Evolutionary conservation across 495 filamentous ascomycete species (phyloP).

Genomic region (Penicillium steckii): DNA sequence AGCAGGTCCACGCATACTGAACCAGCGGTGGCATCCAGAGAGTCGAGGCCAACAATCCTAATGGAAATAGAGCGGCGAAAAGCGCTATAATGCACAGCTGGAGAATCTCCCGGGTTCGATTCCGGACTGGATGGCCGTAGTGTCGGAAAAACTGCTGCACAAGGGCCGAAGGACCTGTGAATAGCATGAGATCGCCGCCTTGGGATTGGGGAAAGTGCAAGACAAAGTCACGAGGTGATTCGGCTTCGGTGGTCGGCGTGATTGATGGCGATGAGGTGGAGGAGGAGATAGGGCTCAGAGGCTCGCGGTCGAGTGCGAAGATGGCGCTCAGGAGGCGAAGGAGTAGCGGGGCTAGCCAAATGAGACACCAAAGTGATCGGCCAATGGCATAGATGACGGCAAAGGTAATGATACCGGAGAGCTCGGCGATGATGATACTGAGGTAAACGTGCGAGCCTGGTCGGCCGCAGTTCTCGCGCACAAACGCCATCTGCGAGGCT

Average conservation of each 20-base stretch:
- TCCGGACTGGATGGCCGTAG: too few relatives aligned
- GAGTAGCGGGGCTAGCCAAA: neutral
- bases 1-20: too few relatives aligned
- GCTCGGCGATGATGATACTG: neutral
- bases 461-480: neutral
- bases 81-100: too few relatives aligned
- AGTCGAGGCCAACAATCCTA: too few relatives aligned
- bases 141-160: neutral
- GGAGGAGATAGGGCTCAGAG: neutral
- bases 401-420: neutral
- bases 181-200: neutral
- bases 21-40: too few relatives aligned
- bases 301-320: neutral
- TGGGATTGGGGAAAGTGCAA: neutral
- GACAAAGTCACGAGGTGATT: neutral
- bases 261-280: neutral
- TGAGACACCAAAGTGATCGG: neutral
- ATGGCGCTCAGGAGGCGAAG: neutral
- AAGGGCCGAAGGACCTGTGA: neutral
- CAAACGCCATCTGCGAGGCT: neutral
- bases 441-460: neutral
- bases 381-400: neutral
- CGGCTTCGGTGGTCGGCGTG: neutral
- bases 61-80: too few relatives aligned
- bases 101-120: too few relatives aligned